phyloP scores from a whole-genome alignment of 2,329 filamentous ascomycete species.

The Fonsecaea erecta region DNA sequence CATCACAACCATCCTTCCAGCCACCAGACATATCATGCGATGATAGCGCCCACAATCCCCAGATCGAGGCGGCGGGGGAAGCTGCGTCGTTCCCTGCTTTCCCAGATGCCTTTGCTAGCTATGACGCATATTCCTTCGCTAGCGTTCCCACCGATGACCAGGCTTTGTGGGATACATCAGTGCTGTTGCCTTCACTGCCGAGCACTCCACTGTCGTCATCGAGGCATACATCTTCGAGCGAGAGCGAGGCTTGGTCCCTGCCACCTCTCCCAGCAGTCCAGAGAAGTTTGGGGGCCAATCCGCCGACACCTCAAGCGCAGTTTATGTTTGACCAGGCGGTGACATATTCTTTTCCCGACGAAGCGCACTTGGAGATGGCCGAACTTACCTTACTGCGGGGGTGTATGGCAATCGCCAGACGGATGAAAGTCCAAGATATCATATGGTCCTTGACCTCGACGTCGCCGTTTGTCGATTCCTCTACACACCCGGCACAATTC shows the following conservation, averaged over 20 bases:
- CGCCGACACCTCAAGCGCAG: not conserved
- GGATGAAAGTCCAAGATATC: conserved; percentile 48
- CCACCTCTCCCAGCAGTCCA: not conserved
- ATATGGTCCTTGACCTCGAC: conserved; percentile 55
- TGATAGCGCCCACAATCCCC: not conserved
- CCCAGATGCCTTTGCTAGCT: not conserved
- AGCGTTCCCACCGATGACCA: not conserved
- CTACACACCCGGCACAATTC: conserved; percentile 39
- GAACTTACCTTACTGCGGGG: conserved; percentile 57
- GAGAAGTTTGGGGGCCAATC: not conserved
- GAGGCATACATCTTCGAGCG: conserved; percentile 12
- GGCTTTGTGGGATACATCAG: conserved; percentile 18
- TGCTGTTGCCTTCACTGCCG: conserved; percentile 19
- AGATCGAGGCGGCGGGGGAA: not conserved
- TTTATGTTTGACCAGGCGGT: not conserved
- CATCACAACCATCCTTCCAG: not conserved
- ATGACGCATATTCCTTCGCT: not conserved
- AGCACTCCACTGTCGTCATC: conserved; percentile 18
- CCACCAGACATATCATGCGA: not conserved
- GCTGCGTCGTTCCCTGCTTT: not conserved
- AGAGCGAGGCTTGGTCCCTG: conserved; percentile 12
- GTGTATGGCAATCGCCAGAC: conserved; percentile 53
- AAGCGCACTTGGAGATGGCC: conserved; percentile 54
- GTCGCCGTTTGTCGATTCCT: conserved; percentile 52
- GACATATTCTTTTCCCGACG: conserved; percentile 49